Evolutionary conservation across 352 stramenopile genomes (phyloP), one percentile per base, ranked within the genome.

Genomic region (Pythium utonaiense): DNA sequence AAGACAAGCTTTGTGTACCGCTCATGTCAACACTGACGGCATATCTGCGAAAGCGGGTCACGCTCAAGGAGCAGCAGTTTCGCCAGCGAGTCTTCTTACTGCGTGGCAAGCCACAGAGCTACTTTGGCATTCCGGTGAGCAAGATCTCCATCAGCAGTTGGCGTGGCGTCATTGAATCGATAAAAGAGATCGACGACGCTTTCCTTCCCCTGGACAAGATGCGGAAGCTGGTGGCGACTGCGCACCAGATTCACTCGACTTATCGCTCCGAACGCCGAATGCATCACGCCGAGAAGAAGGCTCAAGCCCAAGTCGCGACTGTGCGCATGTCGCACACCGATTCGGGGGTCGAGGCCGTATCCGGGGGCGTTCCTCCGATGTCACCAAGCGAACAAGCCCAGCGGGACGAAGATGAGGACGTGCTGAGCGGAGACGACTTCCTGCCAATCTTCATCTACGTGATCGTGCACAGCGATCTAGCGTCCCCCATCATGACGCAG

Each of bases 391-490:
- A 47, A 21, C 2, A 49, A 25, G 17, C 19, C 28, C 25, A 55
- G 28, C n/a, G 24, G 42, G 40, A 58, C 41, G 65, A 67, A 51
- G 65, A 88, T 28, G 79, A 89, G 22, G 80, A 91, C 53, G 79
- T 91, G 52, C 71, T 95, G 36, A 93, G 82, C 49, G 85, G 83
- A 33, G 85, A 93, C 70, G 83, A 93, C 66, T 92, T 95, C 59
- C 62, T 95, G 66, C 83, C 83, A 44, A 93, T 95, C 68, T 92
- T 95, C 75, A 89, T 95, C 73, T 93, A 93, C 73, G 83, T 95
- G 62, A 88, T 95, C 64, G 83, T 95, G 33, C 83, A 93, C 66
- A 88, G 78, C 60, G 74, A 91, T 21, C 66, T 95, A 31, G 69
- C 77, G 40, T 65, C 83, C 27, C 85, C 85, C 2, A 90, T 95